Evolutionary conservation across 75 land plant genomes (phyloP), one percentile per base, ranked within the genome.

Genomic region (Pseudotsuga menziesii): DNA sequence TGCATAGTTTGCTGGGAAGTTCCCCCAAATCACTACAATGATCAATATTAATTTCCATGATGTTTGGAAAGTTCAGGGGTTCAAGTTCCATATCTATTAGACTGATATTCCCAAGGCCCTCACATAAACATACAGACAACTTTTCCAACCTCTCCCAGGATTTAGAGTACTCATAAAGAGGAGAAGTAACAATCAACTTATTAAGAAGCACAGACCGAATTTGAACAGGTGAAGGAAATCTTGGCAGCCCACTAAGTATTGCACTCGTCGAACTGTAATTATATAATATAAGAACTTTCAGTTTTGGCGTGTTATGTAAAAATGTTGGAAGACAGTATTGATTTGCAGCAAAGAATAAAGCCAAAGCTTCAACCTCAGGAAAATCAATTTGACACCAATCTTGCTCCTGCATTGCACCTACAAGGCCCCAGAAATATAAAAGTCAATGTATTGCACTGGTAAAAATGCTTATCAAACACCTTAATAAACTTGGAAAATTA

Each of bases 191-290:
- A 3, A 63, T 75, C 5, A 90, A 72, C 59, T 76, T 85, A 57
- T 90, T 88, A 19, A 90, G 76, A 87, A 88, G 82, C n/a, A 88
- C 76, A 82, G 84, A 82, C n/a, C 81, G 75, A 72, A 90, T 55
- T 54, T 77, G 82, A 17, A 76, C 12, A 54, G 85, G 44, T 75
- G 76, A 12, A 80, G 15, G 23, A 88, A 84, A 0, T 75, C 88
- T 23, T 85, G 60, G 12, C 83, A 52, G 22, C 83, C 85, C 29
- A 61, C 35, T 5, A 88, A 85, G 0, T 12, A 36, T 4, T 44
- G 92, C 83, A 55, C 52, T 26, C 2, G 78, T 72, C 8, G 71
- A 66, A 22, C 79, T 66, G 57, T 82, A 67, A 63, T 90, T 88
- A 29, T 78, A 70, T 13, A 90, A 0, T 1, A 85, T 61, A 5